Base-by-base conservation (phyloP, 768 basidiomycete genomes). In the Mycena pura region DNA sequence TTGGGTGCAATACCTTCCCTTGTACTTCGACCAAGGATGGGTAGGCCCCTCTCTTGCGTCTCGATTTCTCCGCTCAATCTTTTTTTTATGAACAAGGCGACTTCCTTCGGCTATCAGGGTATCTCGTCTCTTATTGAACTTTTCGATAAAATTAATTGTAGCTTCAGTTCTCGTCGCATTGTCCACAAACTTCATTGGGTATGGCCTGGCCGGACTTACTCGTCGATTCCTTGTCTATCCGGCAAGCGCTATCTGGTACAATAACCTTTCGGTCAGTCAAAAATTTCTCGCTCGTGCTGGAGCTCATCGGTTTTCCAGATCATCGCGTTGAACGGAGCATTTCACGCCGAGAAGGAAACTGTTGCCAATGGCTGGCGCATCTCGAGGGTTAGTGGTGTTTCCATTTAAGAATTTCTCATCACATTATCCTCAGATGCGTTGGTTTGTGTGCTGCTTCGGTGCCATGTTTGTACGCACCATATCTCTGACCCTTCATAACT, bases 141-240 rank as follows among this genome's bases (percentile, higher is more conserved):
- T 60, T 65, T 40, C 62, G 61, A 29, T 68, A 71, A 8, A 64
- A 66, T 53, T 48, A 63, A 10, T 64, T 70, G 13, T 71, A 10
- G 10, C 14, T 17, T 2, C 27, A 71, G 53, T 77, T 68, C 68
- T 58, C 70, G 63, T 79, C 29, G 73, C 77, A 57, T 38, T 87
- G 9, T 76, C 80, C 1, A 74, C 77, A 3, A 82, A 84, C 62
- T 56, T 80, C 53, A 74, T 82, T 48, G 82, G 83, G 1, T 83
- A 81, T 68, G 73, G 82, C 1, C 64, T 80, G 51, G 86, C 78
- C 15, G 84, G 86, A 36, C 36, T 85, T 39, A 75, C 79, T 31
- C 78, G 86, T 44, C 76, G 78, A 48, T 85, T 85, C 78, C 78
- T 88, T 52, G 83, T 88, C 50, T 88, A 83, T 69, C 86, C 79